Percentiles rank a stretch among this genome's conserved stretches.
These are phyloP conservation scores for Mortierella sp. DNA, from an alignment of 371 early-diverging fungal genomes.

Conservation along the genomic window DNA sequence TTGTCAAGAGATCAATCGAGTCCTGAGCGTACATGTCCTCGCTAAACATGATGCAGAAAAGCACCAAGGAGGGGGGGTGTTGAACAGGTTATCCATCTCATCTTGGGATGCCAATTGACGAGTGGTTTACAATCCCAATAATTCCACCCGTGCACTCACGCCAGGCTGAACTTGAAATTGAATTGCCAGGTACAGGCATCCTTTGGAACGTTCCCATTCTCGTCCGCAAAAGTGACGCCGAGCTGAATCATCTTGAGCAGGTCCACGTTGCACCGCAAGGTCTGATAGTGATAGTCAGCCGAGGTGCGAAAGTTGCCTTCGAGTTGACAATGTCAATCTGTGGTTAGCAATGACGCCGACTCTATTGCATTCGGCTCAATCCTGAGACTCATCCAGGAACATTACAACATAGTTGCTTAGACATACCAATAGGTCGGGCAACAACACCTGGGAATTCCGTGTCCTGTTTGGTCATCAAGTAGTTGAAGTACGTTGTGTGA, in stretches of 20 bases:
- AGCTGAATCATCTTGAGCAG: conserved; percentile 99
- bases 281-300: conserved; percentile 98
- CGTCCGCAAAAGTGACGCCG: conserved; percentile 97
- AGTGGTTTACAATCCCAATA: too few relatives aligned
- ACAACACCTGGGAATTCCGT: conserved; percentile 99
- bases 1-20: conserved; percentile 96
- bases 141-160: conserved; percentile 55
- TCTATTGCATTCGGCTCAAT: too few relatives aligned
- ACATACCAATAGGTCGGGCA: conserved; percentile 89
- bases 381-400: background rate
- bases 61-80: too few relatives aligned
- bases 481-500: too few relatives aligned
- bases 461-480: conserved; percentile 68
- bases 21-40: conserved; percentile 99
- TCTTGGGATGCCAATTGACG: too few relatives aligned
- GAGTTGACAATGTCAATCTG: too few relatives aligned
- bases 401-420: background rate
- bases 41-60: conserved; percentile 52
- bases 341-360: too few relatives aligned
- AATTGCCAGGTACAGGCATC: conserved; percentile 99
- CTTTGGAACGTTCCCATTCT: conserved; percentile 90
- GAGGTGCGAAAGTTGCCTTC: conserved; percentile 91
- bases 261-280: conserved; percentile 98
- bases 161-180: conserved; percentile 98
- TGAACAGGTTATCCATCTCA: too few relatives aligned